phyloP scores from a whole-genome alignment of 352 stramenopile species.

The Phytophthora niederhauseri region DNA sequence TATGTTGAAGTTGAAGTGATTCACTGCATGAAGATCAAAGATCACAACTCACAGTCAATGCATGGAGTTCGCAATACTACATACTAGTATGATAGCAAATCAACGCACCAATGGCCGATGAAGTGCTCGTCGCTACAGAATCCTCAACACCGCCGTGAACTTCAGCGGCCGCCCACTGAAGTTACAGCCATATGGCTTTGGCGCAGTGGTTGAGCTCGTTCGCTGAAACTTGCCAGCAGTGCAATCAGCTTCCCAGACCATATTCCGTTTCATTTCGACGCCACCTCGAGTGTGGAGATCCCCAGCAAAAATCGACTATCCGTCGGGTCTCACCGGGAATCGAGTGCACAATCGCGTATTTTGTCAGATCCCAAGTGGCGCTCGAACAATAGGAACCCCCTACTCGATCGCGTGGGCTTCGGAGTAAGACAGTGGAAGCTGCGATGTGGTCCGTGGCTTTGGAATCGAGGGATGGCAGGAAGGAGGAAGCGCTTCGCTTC shows the following conservation, averaged over 20 bases:
- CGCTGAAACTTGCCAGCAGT: conserved; percentile 13
- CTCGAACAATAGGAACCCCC: conserved; percentile 24
- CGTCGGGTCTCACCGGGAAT: conserved; percentile 16
- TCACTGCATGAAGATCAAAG: background rate
- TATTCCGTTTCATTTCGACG: conserved; percentile 27
- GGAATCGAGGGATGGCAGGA: conserved; percentile 6
- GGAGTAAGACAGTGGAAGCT: conserved; percentile 7
- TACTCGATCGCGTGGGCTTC: conserved; percentile 15
- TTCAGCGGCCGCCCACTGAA: background rate
- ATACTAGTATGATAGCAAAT: no score
- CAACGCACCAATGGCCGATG: background rate
- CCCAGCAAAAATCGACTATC: conserved; percentile 19
- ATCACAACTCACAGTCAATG: no score
- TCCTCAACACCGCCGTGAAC: background rate
- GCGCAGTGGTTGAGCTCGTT: conserved; percentile 16
- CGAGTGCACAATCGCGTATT: conserved; percentile 21
- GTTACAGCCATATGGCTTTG: conserved; percentile 19
- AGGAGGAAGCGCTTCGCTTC: background rate
- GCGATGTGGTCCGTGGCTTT: conserved; percentile 13
- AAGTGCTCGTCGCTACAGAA: background rate
- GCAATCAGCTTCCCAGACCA: conserved; percentile 1
- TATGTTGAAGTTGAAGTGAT: background rate
- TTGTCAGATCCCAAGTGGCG: conserved; percentile 18
- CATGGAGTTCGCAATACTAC: no score
- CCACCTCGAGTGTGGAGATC: background rate